Conservation (phyloP, 2,329 filamentous ascomycete genomes). For the Neonectria neomacrospora region DNA sequence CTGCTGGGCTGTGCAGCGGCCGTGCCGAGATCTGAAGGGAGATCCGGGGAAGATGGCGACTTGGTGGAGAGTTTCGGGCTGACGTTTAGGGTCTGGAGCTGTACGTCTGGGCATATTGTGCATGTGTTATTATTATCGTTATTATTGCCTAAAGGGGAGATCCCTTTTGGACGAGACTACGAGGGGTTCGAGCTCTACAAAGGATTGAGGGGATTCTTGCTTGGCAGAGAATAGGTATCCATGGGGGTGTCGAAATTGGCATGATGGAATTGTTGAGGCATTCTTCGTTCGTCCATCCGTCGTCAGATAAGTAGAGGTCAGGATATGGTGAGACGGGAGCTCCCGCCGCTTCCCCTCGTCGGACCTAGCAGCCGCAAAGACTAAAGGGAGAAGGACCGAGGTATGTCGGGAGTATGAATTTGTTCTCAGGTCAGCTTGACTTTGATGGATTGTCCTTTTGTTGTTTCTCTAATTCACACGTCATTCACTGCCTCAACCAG, state of each 20-base stretch:
- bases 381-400: background rate
- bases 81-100: background rate
- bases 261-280: background rate
- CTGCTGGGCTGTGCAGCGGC: constrained; percentile 3
- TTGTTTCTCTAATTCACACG: background rate
- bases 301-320: background rate
- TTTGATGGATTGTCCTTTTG: background rate
- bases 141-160: background rate
- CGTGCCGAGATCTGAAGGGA: constrained; percentile 30
- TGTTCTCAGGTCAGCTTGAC: background rate
- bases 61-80: background rate
- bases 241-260: background rate
- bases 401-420: background rate
- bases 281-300: background rate
- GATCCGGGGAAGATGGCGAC: constrained; percentile 17
- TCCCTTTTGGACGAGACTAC: background rate
- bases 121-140: too few species aligned
- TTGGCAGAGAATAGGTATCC: background rate
- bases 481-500: background rate
- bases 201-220: background rate
- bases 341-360: constrained; percentile 6
- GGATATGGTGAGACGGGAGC: constrained; percentile 13
- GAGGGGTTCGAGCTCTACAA: background rate
- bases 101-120: background rate
- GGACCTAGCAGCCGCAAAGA: background rate